phyloP scores from a whole-genome alignment of 1,139 yeast genomes.

The Protomyces inouyei region DNA sequence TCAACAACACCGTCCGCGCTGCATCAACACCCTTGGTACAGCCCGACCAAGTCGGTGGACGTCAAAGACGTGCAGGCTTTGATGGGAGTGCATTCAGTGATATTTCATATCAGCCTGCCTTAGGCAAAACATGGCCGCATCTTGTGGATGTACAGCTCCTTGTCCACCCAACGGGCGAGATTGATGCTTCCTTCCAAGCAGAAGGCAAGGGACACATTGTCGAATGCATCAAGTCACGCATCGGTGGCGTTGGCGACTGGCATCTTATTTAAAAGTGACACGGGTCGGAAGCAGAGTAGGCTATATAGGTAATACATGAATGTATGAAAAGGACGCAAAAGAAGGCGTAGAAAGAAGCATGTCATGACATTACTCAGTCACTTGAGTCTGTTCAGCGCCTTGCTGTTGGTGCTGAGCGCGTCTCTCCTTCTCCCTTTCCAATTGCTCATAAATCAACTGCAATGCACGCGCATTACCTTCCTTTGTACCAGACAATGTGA shows the following conservation, averaged over 20 bases:
- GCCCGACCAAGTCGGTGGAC: background rate
- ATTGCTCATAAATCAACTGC: slow-evolving; percentile 61
- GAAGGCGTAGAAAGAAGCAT: no score
- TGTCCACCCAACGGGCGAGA: slow-evolving; percentile 11
- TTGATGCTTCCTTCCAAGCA: background rate
- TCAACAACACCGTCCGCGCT: slow-evolving; percentile 17
- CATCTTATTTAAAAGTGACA: background rate
- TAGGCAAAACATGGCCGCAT: slow-evolving; percentile 27
- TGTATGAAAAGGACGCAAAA: no score
- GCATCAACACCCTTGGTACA: background rate
- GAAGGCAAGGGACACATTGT: slow-evolving; percentile 4
- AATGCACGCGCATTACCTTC: slow-evolving; percentile 66
- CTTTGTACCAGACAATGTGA: slow-evolving; percentile 66
- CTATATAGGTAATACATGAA: background rate
- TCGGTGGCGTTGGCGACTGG: slow-evolving; percentile 17
- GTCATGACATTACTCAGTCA: background rate
- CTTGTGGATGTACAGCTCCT: slow-evolving; percentile 20
- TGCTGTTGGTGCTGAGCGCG: background rate
- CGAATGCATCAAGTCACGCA: slow-evolving; percentile 17
- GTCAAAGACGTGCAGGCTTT: background rate
- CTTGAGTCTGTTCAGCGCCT: background rate
- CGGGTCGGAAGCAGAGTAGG: background rate
- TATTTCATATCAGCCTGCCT: slow-evolving; percentile 19
- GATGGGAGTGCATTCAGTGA: slow-evolving; percentile 16
- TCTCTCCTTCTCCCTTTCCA: slow-evolving; percentile 55